phyloP scores from a whole-genome alignment of 805 yeast genomes.

The Ogataea sp. region DNA sequence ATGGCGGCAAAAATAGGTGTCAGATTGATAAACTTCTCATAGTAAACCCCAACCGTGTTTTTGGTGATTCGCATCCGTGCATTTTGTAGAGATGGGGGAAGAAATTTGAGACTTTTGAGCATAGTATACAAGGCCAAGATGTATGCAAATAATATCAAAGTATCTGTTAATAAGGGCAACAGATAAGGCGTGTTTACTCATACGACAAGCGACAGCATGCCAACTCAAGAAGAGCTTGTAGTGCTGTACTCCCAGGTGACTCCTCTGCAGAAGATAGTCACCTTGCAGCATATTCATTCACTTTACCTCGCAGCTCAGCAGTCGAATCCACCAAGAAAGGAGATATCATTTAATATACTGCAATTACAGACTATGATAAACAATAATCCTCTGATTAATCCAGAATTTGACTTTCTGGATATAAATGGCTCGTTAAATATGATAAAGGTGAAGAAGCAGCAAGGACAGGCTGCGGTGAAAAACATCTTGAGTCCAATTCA shows the following conservation, averaged over 20 bases:
- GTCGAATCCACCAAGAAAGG: conserved; percentile 23
- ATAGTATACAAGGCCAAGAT: not conserved
- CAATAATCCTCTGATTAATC: conserved; percentile 27
- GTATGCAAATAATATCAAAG: too few relatives aligned
- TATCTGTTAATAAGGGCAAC: not conserved
- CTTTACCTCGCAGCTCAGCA: conserved; percentile 26
- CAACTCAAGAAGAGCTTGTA: conserved; percentile 19
- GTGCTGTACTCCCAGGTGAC: conserved; percentile 23
- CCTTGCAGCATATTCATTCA: conserved; percentile 28
- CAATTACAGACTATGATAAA: conserved; percentile 28
- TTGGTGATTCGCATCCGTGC: not conserved
- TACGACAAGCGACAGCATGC: too few relatives aligned
- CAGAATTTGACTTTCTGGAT: conserved; percentile 25
- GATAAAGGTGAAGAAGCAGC: conserved; percentile 13
- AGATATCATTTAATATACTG: conserved; percentile 27
- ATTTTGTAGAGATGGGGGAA: not conserved
- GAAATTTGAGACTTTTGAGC: not conserved
- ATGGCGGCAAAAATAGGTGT: not conserved
- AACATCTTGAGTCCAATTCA: conserved; percentile 24
- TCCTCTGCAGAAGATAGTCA: conserved; percentile 26
- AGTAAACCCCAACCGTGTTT: too few relatives aligned
- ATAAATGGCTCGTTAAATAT: conserved; percentile 20
- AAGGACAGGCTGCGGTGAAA: conserved; percentile 7
- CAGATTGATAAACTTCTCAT: too few relatives aligned
- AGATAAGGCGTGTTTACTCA: not conserved